These are phyloP conservation scores for Starmerella sp. DNA, from an alignment of 805 yeast species.

Conservation along the genomic window DNA sequence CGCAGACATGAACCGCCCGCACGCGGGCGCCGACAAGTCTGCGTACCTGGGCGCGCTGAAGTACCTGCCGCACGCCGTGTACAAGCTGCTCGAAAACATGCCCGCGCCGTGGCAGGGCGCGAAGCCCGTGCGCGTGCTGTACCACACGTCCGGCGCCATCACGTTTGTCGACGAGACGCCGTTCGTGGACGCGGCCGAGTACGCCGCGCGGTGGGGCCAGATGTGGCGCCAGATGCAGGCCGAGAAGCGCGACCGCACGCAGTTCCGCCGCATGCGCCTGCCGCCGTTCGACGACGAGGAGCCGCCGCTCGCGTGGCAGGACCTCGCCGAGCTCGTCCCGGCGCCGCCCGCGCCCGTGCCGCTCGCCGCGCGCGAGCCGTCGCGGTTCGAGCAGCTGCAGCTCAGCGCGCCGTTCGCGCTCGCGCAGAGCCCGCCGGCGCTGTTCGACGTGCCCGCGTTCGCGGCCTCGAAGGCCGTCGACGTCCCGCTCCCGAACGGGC, in stretches of 20 bases:
- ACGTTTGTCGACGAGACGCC: slow-evolving; percentile 91
- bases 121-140: slow-evolving; percentile 76
- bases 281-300: slow-evolving; percentile 98
- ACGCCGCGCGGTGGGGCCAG: slow-evolving; percentile 90
- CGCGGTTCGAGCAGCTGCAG: neutral
- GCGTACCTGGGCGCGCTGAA: slow-evolving; percentile 84
- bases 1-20: slow-evolving; percentile 1
- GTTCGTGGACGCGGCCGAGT: slow-evolving; percentile 82
- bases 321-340: slow-evolving; percentile 52
- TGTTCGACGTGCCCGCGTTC: slow-evolving; percentile 54
- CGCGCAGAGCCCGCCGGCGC: slow-evolving; percentile 7
- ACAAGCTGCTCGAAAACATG: slow-evolving; percentile 85
- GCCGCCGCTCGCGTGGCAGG: slow-evolving; percentile 78
- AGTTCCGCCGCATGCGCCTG: slow-evolving; percentile 81
- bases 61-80: slow-evolving; percentile 89
- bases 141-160: slow-evolving; percentile 87
- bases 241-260: slow-evolving; percentile 81
- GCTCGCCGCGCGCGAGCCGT: neutral
- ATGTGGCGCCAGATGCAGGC: slow-evolving; percentile 88
- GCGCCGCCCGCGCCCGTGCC: slow-evolving; percentile 55
- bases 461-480: slow-evolving; percentile 86
- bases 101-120: slow-evolving; percentile 97
- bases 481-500: slow-evolving; percentile 86
- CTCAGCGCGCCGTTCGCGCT: slow-evolving; percentile 1
- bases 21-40: slow-evolving; percentile 52